Base-by-base conservation (phyloP, 78 protist genomes). In the Dictyostelium brefeldianum region DNA sequence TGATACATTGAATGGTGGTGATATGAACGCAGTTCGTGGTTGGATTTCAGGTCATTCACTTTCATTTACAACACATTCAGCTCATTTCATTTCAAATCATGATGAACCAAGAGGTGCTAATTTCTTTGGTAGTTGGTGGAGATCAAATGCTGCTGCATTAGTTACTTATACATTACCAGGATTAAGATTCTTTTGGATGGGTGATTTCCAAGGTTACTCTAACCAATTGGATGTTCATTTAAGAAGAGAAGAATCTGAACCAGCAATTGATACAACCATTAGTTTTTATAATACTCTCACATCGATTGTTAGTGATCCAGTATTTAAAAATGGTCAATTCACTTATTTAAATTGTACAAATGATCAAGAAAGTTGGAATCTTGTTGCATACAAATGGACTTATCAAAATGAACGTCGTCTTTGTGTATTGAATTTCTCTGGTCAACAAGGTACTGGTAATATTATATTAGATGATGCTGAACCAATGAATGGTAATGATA, bases 91-190 rank as follows among this genome's bases (percentile, higher is more conserved):
- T n/a, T 87, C 91, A 31, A 96, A 97, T 71, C 98, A 97, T 83
- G 98, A 97, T 59, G 97, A 96, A 48, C 92, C 77, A 36, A 53
- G 98, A 14, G 98, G 97, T 41, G 91, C 96, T 0, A 71, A 15
- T 14, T 62, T 57, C 80, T 96, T 95, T 79, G 97, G 97, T n/a
- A 54, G 90, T n/a, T 67, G 75, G 65, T 64, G 77, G 82, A 67
- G 96, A 29, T 89, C 98, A 5, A 71, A 83, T 53, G 98, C 97
- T 15, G 99, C 98, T 1, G 98, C 96, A 15, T n/a, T 96, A 15
- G 78, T 96, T 48, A 57, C 97, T 43, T 82, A 87, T 73, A 96
- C 98, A 1, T 27, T 98, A 4, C 99, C 99, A 43, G 98, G 98
- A 18, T 8, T 97, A 10, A 81, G 91, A 47, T 81, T 89, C 89